A percentile compares a stretch with the other conserved stretches of the same genome.
phyloP scores from a whole-genome alignment of 441 rosid genomes.

The Erysimum cheiri region DNA sequence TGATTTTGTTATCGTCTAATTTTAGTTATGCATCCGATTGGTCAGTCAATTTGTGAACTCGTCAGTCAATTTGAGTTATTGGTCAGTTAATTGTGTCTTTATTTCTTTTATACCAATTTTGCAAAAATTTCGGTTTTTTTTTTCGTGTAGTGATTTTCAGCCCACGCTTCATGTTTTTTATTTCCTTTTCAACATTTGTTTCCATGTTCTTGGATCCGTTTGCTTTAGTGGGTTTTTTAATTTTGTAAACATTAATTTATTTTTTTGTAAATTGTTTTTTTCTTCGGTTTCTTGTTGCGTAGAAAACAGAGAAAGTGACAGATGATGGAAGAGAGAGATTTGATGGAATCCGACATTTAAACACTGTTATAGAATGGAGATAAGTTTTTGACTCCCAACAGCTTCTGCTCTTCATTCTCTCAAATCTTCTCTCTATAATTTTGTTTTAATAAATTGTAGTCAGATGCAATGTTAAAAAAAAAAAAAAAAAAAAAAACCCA shows the following conservation, averaged over 20 bases:
- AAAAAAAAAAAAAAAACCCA: neutral
- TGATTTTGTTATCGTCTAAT: conserved; percentile 12
- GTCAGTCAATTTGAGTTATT: conserved; percentile 16
- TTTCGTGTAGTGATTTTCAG: conserved; percentile 34
- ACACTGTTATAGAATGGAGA: conserved; percentile 50
- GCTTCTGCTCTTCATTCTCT: conserved; percentile 40
- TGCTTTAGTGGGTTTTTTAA: conserved; percentile 31
- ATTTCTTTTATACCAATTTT: conserved; percentile 6
- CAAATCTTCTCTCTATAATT: neutral
- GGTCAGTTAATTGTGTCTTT: conserved; percentile 19
- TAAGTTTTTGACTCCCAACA: conserved; percentile 55
- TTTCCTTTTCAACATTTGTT: conserved; percentile 33
- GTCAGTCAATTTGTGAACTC: conserved; percentile 2
- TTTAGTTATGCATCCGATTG: neutral
- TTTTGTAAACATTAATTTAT: conserved; percentile 2
- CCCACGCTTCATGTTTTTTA: conserved; percentile 35
- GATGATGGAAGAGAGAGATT: conserved; percentile 46
- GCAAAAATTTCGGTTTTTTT: conserved; percentile 2
- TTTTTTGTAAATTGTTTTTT: conserved; percentile 13
- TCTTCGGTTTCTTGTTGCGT: conserved; percentile 44
- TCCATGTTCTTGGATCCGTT: conserved; percentile 40
- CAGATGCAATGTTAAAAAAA: neutral
- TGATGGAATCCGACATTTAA: conserved; percentile 59
- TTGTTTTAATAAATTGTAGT: neutral
- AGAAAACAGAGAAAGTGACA: conserved; percentile 58